Base-by-base conservation (phyloP, 129 eudicot genomes). In the Glebionis coronaria region DNA sequence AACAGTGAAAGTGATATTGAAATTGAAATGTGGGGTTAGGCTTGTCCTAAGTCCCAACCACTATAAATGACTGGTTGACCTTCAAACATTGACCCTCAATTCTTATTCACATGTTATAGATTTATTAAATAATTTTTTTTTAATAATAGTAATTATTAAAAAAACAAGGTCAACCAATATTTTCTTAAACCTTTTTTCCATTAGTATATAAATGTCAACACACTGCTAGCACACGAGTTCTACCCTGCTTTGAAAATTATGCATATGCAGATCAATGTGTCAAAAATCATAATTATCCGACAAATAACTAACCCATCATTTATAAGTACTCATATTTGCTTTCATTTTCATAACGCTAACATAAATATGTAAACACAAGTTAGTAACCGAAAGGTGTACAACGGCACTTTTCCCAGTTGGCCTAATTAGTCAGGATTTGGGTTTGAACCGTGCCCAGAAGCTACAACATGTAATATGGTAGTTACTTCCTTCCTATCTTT, bases 151-250 rank as follows among this genome's bases (percentile, higher is more conserved):
- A n/a, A n/a, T n/a, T n/a, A n/a, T n/a, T n/a, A n/a, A n/a, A n/a
- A n/a, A n/a, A n/a, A n/a, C n/a, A n/a, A n/a, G n/a, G 51, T 49
- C 76, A 68, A 44, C 73, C 28, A 54, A 20, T n/a, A n/a, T 44
- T 5, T 57, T 20, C 9, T 15, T 63, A 71, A 55, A 14, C 14
- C 29, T 12, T 46, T 53, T n/a, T n/a, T n/a, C n/a, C n/a, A n/a
- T n/a, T 38, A 69, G n/a, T 20, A 18, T 14, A 25, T 21, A 3
- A 60, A 72, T 49, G 50, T 60, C 69, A 47, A 71, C 76, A 72
- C 79, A 74, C 79, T 74, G 79, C 29, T 66, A 74, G 4, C n/a
- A 74, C 79, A 70, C 79, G 79, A 74, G 31, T 57, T 42, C 53
- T 66, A 74, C 79, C 57, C 19, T 31, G 3, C 60, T 74, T 57